Evolutionary conservation across 306 rosid genomes (phyloP).

Genomic region (Vachellia pachyceras): DNA sequence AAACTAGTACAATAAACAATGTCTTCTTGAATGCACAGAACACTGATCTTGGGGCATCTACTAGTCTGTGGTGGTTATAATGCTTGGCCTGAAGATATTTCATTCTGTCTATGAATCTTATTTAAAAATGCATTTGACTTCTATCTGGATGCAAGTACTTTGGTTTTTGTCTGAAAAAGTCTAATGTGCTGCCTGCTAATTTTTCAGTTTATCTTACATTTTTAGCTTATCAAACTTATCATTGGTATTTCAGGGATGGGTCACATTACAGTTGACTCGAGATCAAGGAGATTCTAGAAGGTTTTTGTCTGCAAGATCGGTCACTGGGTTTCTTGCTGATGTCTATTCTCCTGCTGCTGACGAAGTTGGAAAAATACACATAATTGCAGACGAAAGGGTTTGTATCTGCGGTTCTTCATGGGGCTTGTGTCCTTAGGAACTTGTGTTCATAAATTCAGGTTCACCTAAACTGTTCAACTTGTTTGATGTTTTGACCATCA

Average conservation of each 20-base stretch:
- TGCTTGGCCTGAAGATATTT: slow-evolving; percentile 27
- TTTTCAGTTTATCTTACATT: slow-evolving; percentile 8
- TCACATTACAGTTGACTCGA: slow-evolving; percentile 78
- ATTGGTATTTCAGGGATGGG: slow-evolving; percentile 82
- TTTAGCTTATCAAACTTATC: slow-evolving; percentile 32
- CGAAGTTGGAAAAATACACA: slow-evolving; percentile 86
- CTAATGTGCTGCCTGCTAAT: slow-evolving; percentile 9
- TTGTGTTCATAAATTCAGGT: slow-evolving; percentile 12
- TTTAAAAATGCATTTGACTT: neutral
- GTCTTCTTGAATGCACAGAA: slow-evolving; percentile 30
- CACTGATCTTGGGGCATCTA: slow-evolving; percentile 7
- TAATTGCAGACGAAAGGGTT: slow-evolving; percentile 95
- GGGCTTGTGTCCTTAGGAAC: slow-evolving; percentile 18
- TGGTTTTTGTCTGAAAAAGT: slow-evolving; percentile 5
- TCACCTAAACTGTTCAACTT: slow-evolving; percentile 25
- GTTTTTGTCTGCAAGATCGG: slow-evolving; percentile 85
- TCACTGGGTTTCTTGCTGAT: slow-evolving; percentile 95
- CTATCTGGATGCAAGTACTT: neutral
- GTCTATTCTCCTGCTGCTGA: slow-evolving; percentile 91
- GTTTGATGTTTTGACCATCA: slow-evolving; percentile 50
- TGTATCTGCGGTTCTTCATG: slow-evolving; percentile 40
- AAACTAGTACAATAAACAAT: neutral
- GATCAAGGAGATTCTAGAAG: slow-evolving; percentile 74
- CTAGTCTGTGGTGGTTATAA: slow-evolving; percentile 11
- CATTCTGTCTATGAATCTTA: neutral